Conservation (phyloP, 768 basidiomycete genomes). For the Multifurca ochricompacta region DNA sequence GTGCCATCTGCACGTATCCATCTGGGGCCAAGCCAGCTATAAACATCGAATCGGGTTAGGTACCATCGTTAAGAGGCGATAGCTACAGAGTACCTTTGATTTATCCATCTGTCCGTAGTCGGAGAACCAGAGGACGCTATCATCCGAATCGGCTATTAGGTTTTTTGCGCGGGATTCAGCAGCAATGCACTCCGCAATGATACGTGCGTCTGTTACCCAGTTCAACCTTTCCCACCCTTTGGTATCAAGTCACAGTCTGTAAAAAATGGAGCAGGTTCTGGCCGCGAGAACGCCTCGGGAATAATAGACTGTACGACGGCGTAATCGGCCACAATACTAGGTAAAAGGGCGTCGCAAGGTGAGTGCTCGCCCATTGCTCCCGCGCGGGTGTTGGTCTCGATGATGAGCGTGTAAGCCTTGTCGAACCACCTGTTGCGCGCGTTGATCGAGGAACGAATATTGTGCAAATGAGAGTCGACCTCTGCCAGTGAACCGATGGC, state of each 20-base stretch:
- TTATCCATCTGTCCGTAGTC: slow-evolving; percentile 91
- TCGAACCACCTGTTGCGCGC: slow-evolving; percentile 85
- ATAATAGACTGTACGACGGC: slow-evolving; percentile 65
- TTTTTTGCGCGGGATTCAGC: slow-evolving; percentile 50
- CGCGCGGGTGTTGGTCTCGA: slow-evolving; percentile 79
- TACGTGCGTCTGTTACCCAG: slow-evolving; percentile 61
- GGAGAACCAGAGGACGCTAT: slow-evolving; percentile 72
- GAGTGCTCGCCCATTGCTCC: slow-evolving; percentile 90
- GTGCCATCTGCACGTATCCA: slow-evolving; percentile 82
- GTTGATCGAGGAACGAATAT: slow-evolving; percentile 57
- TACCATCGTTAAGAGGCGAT: not conserved
- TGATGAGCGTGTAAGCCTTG: slow-evolving; percentile 73
- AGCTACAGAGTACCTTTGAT: slow-evolving; percentile 42
- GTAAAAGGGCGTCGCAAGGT: slow-evolving; percentile 82
- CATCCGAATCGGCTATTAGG: slow-evolving; percentile 74
- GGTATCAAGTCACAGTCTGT: slow-evolving; percentile 9
- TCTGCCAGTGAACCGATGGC: slow-evolving; percentile 24
- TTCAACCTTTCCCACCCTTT: slow-evolving; percentile 56
- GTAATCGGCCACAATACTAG: slow-evolving; percentile 81
- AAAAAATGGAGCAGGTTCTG: slow-evolving; percentile 16
- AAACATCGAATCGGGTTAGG: not conserved
- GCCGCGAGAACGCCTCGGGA: slow-evolving; percentile 31
- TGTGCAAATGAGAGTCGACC: slow-evolving; percentile 68
- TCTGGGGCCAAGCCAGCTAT: slow-evolving; percentile 59
- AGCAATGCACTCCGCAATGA: slow-evolving; percentile 45